phyloP scores from a whole-genome alignment of 169 alveolate genomes.

The Babesia sp. region DNA sequence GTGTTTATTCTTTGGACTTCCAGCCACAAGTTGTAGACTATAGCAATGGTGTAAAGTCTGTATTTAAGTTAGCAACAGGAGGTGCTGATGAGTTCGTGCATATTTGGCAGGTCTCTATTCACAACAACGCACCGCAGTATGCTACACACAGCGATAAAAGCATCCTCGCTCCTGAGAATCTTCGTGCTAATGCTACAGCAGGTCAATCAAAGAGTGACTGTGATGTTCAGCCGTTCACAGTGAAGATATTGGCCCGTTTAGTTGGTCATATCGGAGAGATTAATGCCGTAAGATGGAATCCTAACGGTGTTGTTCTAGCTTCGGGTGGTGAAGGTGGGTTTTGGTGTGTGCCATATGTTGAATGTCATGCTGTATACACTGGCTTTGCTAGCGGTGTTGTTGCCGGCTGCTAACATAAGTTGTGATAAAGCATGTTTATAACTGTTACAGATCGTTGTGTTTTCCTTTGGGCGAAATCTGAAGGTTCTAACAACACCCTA shows the following conservation, averaged over 20 bases:
- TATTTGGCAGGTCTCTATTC: conserved; percentile 81
- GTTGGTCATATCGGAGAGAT: conserved; percentile 88
- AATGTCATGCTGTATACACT: background rate
- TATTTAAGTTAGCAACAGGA: conserved; percentile 81
- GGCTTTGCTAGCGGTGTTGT: background rate
- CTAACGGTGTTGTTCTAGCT: conserved; percentile 82
- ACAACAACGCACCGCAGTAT: conserved; percentile 76
- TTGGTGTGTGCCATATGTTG: background rate
- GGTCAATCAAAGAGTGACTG: background rate
- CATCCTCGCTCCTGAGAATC: conserved; percentile 32
- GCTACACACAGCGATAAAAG: conserved; percentile 66
- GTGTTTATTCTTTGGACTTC: conserved; percentile 86
- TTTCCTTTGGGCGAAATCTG: conserved; percentile 77
- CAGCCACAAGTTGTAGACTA: conserved; percentile 73
- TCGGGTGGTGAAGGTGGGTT: conserved; percentile 88
- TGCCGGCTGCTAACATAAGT: too few relatives aligned
- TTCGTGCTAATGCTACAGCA: background rate
- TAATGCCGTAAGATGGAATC: conserved; percentile 85
- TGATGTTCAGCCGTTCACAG: conserved; percentile 54
- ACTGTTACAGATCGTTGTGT: conserved; percentile 60
- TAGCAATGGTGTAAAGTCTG: background rate
- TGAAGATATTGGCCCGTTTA: conserved; percentile 70
- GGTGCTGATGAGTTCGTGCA: conserved; percentile 91
- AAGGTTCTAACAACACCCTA: conserved; percentile 68
- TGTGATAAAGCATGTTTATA: background rate